Evolutionary conservation across 2,329 filamentous ascomycete genomes (phyloP).

Genomic region (Aspergillus clavatus): DNA sequence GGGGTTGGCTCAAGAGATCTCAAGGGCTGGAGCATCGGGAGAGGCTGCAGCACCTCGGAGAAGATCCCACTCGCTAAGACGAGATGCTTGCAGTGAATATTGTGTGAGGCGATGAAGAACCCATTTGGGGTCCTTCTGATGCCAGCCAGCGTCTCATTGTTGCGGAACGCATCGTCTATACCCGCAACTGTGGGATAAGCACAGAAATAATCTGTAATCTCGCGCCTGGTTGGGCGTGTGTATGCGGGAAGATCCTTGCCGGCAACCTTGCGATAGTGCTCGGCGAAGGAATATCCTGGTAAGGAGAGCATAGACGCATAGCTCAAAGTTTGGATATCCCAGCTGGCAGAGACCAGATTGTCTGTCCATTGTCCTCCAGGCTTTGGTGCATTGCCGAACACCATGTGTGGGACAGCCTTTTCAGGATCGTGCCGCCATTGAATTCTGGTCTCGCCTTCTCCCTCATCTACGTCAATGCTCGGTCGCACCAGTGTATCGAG

Average conservation of each 20-base stretch:
- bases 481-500: conserved; percentile 57
- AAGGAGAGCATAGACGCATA: conserved; percentile 60
- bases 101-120: conserved; percentile 49
- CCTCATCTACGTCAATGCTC: conserved; percentile 54
- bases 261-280: conserved; percentile 45
- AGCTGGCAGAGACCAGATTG: conserved; percentile 48
- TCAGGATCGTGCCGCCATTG: conserved; percentile 51
- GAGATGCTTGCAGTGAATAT: conserved; percentile 51
- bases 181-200: conserved; percentile 51
- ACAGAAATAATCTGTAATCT: conserved; percentile 53
- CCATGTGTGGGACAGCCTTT: conserved; percentile 49
- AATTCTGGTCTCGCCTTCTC: conserved; percentile 47
- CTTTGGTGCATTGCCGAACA: conserved; percentile 48
- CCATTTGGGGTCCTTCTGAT: conserved; percentile 44
- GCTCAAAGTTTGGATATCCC: conserved; percentile 56
- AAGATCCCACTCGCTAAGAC: conserved; percentile 59
- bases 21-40: conserved; percentile 46
- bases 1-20: conserved; percentile 26
- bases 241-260: conserved; percentile 47
- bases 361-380: conserved; percentile 59
- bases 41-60: conserved; percentile 50
- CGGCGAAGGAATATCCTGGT: conserved; percentile 54
- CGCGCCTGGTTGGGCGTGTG: conserved; percentile 50
- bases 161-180: conserved; percentile 47
- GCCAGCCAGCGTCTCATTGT: conserved; percentile 37